Percentiles rank a stretch among this genome's conserved stretches.
These are phyloP conservation scores for Wickerhamomyces chaumierensis DNA, from an alignment of 805 yeast species.

Conservation along the genomic window DNA sequence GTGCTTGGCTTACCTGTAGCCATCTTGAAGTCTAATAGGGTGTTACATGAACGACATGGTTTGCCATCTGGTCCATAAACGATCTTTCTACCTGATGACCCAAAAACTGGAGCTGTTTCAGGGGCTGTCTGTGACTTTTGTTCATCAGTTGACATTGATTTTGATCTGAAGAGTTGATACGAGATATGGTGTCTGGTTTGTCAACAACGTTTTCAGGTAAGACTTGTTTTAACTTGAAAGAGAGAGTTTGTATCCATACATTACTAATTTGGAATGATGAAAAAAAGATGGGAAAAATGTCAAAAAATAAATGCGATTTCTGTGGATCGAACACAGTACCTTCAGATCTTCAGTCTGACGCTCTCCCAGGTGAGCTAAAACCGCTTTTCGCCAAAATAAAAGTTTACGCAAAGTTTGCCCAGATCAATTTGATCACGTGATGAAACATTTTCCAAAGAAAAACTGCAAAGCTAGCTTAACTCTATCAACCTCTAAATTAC, in stretches of 20 bases:
- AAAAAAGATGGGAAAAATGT: no score
- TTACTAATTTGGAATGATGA: no score
- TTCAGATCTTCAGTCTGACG: slow-evolving; percentile 42
- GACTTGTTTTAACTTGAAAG: no score
- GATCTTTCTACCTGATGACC: slow-evolving; percentile 55
- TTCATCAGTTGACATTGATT: neutral
- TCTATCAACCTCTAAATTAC: no score
- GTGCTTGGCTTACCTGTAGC: slow-evolving; percentile 26
- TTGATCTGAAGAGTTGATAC: neutral
- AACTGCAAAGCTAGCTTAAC: no score
- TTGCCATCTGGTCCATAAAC: slow-evolving; percentile 83
- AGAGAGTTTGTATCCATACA: no score
- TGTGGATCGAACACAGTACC: slow-evolving; percentile 83
- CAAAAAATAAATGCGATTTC: slow-evolving; percentile 34
- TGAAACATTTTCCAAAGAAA: no score
- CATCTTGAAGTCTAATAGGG: slow-evolving; percentile 66
- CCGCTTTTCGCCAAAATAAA: slow-evolving; percentile 14
- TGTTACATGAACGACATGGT: slow-evolving; percentile 89
- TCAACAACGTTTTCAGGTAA: no score
- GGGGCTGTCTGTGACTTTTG: neutral
- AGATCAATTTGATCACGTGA: no score
- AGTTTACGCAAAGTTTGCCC: no score
- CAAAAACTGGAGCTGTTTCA: slow-evolving; percentile 29
- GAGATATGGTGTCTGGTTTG: no score
- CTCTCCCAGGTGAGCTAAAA: slow-evolving; percentile 24